Conservation (phyloP, 2,329 filamentous ascomycete species). For the Exophiala aquamarina region DNA sequence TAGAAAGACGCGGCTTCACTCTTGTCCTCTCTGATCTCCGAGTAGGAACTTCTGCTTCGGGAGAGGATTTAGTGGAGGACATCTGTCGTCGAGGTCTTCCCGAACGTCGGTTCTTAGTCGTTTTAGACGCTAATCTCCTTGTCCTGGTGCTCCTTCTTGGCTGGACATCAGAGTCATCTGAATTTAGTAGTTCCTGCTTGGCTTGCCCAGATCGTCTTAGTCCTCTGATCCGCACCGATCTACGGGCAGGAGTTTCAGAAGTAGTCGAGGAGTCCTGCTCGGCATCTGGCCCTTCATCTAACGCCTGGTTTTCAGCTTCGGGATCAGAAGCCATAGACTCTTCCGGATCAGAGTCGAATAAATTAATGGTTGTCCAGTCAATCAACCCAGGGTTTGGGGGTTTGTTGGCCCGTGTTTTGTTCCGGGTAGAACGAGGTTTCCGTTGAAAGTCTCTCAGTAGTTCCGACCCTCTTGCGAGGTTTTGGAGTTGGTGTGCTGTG, state of each 20-base stretch:
- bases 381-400: constrained; percentile 3
- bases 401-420: constrained; percentile 3
- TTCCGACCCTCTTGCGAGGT: constrained; percentile 15
- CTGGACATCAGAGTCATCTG: constrained; percentile 13
- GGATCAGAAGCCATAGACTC: background rate
- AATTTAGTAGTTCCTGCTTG: constrained; percentile 15
- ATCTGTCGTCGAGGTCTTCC: no score
- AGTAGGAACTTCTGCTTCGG: constrained; percentile 20
- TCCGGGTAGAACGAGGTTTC: background rate
- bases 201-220: constrained; percentile 7
- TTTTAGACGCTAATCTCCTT: constrained; percentile 9
- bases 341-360: constrained; percentile 23
- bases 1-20: constrained; percentile 35
- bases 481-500: constrained; percentile 12
- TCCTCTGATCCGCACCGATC: constrained; percentile 17
- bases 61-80: constrained; percentile 5
- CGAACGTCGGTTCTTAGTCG: background rate
- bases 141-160: constrained; percentile 20
- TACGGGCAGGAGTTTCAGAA: constrained; percentile 2
- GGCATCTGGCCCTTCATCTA: constrained; percentile 15
- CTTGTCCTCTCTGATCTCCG: constrained; percentile 36
- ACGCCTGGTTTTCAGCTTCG: constrained; percentile 1
- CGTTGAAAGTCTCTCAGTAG: constrained; percentile 14
- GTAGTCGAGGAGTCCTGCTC: background rate
- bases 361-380: constrained; percentile 16